These are phyloP conservation scores for Microdochium bolleyi DNA, from an alignment of 2,329 filamentous ascomycete genomes.

Conservation along the genomic window DNA sequence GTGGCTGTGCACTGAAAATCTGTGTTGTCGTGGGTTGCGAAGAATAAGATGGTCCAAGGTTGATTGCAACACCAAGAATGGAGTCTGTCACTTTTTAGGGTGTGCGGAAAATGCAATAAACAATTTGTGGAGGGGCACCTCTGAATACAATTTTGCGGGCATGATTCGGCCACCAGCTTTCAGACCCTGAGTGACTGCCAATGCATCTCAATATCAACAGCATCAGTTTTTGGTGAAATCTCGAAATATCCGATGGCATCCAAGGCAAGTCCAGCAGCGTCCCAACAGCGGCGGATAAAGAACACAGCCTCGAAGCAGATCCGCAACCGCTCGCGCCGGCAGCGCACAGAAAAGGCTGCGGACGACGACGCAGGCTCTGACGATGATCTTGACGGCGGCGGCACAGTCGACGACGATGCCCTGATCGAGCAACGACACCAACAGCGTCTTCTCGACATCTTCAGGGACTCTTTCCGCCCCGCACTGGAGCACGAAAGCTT, in stretches of 20 bases:
- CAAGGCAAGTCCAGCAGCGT: not conserved
- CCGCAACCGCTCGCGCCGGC: not conserved
- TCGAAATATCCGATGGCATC: not conserved
- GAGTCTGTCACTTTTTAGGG: not conserved
- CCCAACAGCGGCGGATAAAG: not conserved
- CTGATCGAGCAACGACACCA: slow-evolving; percentile 30
- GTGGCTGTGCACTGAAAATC: too few species aligned
- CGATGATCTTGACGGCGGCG: not conserved
- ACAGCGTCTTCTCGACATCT: slow-evolving; percentile 66
- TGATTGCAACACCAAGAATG: not conserved
- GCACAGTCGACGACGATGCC: not conserved
- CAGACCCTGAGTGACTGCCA: too few species aligned
- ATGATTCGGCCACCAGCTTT: too few species aligned
- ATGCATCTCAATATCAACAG: not conserved
- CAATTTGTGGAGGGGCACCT: not conserved
- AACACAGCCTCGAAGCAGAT: not conserved
- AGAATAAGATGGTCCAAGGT: too few species aligned
- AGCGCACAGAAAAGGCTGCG: not conserved
- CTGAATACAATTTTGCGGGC: not conserved
- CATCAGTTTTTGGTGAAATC: not conserved
- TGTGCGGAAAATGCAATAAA: not conserved
- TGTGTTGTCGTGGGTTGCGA: too few species aligned
- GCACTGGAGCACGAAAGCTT: slow-evolving; percentile 39
- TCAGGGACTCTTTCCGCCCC: slow-evolving; percentile 54
- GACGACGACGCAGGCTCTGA: not conserved